A percentile compares a stretch with the other conserved stretches of the same genome.
These are phyloP conservation scores for Ceriops decandra DNA, from an alignment of 345 rosid genomes.

Conservation along the genomic window DNA sequence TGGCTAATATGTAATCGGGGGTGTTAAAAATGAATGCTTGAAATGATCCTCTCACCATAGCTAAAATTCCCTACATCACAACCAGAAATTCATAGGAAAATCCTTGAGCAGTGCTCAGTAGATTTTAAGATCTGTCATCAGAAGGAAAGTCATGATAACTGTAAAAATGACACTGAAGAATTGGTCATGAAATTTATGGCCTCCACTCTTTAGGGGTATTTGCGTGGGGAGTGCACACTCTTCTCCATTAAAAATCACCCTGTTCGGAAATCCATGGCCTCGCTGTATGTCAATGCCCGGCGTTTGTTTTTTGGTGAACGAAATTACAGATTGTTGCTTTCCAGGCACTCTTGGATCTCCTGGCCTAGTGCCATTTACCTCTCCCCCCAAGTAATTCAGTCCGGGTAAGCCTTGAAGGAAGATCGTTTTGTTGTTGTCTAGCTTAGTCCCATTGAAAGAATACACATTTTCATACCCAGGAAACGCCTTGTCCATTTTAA, in stretches of 20 bases:
- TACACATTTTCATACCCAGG: slow-evolving; percentile 64
- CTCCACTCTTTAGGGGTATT: slow-evolving; percentile 47
- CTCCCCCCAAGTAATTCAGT: slow-evolving; percentile 60
- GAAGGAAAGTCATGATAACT: slow-evolving; percentile 28
- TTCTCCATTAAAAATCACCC: slow-evolving; percentile 80
- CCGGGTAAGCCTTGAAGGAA: slow-evolving; percentile 68
- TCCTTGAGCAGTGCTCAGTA: not conserved
- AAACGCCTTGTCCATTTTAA: slow-evolving; percentile 56
- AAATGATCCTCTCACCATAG: not conserved
- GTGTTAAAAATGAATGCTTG: not conserved
- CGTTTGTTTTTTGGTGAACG: slow-evolving; percentile 58
- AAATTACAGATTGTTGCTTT: slow-evolving; percentile 84
- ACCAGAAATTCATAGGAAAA: not conserved
- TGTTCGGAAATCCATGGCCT: slow-evolving; percentile 81
- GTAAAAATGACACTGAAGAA: slow-evolving; percentile 29
- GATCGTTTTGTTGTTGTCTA: slow-evolving; percentile 49
- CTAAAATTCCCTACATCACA: not conserved
- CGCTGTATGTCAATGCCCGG: slow-evolving; percentile 37
- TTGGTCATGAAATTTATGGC: slow-evolving; percentile 22
- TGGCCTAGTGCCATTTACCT: slow-evolving; percentile 50
- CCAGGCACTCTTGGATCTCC: slow-evolving; percentile 66
- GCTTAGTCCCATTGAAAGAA: slow-evolving; percentile 76
- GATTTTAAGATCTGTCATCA: slow-evolving; percentile 31
- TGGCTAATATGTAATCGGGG: not conserved
- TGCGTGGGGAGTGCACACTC: slow-evolving; percentile 76